Percentiles rank a stretch among this genome's conserved stretches.
Conservation (phyloP, 441 rosid genomes). For the Gossypium aridum region DNA sequence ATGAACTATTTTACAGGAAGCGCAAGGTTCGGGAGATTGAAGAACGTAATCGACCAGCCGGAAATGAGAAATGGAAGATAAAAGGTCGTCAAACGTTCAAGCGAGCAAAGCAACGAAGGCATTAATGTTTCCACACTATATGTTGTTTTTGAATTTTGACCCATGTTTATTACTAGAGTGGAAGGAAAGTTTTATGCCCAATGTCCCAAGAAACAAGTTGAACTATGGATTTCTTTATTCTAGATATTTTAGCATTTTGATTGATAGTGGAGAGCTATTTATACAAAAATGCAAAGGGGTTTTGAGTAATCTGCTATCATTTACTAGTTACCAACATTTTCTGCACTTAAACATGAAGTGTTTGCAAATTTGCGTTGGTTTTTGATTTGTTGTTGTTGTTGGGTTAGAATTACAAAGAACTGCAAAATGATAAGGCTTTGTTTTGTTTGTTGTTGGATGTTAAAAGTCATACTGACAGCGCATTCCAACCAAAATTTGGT, state of each 20-base stretch:
- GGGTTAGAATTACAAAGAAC: background rate
- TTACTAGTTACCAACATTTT: background rate
- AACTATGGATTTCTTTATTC: background rate
- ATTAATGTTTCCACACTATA: constrained; percentile 18
- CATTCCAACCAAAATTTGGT: background rate
- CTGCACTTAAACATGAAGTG: background rate
- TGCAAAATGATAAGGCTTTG: background rate
- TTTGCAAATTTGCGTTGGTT: background rate
- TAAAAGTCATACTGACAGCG: background rate
- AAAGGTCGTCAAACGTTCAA: constrained; percentile 48
- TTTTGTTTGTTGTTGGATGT: background rate
- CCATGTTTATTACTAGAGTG: background rate
- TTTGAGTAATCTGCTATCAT: background rate
- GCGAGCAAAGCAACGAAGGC: constrained; percentile 61
- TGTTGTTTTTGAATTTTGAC: background rate
- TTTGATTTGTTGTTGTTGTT: background rate
- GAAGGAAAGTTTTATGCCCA: background rate
- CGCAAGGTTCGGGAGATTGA: constrained; percentile 71
- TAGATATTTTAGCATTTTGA: background rate
- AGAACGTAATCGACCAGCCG: constrained; percentile 44
- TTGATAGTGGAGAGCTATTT: background rate
- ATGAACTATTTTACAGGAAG: constrained; percentile 43
- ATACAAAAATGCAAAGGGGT: background rate
- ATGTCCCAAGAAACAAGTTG: background rate
- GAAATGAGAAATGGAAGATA: constrained; percentile 83